Base-by-base conservation (phyloP, 2,329 filamentous ascomycete species). In the Metarhizium sp. region DNA sequence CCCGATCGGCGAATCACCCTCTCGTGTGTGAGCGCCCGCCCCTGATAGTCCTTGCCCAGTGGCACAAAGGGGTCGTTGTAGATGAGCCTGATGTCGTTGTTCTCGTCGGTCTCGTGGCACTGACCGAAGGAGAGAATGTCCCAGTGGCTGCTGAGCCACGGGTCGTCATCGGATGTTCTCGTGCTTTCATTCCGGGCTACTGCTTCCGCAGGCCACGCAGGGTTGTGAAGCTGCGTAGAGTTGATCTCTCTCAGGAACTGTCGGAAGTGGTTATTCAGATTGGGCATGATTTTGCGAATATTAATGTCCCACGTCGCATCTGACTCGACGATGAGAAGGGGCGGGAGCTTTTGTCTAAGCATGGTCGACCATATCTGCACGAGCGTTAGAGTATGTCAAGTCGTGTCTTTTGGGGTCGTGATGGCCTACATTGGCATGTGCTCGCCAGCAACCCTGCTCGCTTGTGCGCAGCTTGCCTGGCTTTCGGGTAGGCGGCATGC, bases 271-370 rank as follows among this genome's bases (percentile, higher is more conserved):
- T 6, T 11, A 57, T 65, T 65, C 13, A 64, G 54, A 43, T 51
- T 52, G 11, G 55, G 50, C 60, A 65, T 65, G 55, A 64, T 62
- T 13, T 58, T 55, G 4, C 61, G 62, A 16, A 66, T 38, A 47
- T 66, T 60, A 49, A 65, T 36, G 42, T 67, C 64, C 64, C 64
- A 67, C 6, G 58, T 60, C 18, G 65, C 64, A 53, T 67, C 65
- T 32, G 64, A 64, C 45, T 68, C 66, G 25, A 68, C 54, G 48
- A 67, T 59, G 20, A 68, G 53, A 42, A 64, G 56, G 5, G 63
- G 60, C 54, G 20, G 51, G 30, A 57, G 45, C 40, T 59, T 59
- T 29, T 57, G 53, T 13, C 60, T 56, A 20, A 67, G 59, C 56
- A 63, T 62, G 14, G 63, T 56, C 29, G 57, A 55, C 65, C 66